Conservation (phyloP, 805 yeast species). For the Candida khao-thaluensis region DNA sequence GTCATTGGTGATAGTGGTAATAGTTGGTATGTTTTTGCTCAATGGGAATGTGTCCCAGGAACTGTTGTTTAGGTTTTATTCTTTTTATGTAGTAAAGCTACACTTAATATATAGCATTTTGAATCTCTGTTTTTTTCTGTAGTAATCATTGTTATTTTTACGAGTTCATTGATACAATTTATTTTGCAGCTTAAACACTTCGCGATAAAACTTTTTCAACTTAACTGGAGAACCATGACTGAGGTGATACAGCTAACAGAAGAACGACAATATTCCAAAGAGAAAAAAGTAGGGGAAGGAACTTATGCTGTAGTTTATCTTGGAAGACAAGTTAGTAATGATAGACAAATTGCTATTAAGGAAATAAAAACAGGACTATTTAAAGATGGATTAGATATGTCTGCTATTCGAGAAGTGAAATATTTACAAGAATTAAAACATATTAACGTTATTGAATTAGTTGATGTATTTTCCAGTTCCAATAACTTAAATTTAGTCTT, state of each 20-base stretch:
- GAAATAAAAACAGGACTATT: conserved; percentile 93
- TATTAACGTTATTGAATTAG: conserved; percentile 77
- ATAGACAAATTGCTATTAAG: conserved; percentile 79
- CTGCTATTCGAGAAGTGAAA: conserved; percentile 92
- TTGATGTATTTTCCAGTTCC: conserved; percentile 78
- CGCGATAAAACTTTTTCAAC: conserved; percentile 1
- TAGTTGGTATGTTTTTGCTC: conserved; percentile 88
- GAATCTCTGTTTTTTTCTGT: neutral
- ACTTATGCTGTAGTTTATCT: conserved; percentile 95
- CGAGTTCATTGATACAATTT: too few relatives aligned
- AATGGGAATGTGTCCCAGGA: conserved; percentile 66
- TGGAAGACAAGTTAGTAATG: conserved; percentile 61
- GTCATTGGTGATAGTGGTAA: conserved; percentile 73
- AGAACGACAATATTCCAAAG: conserved; percentile 42
- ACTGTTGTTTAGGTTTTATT: conserved; percentile 10
- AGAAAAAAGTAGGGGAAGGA: conserved; percentile 96
- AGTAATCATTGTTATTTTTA: too few relatives aligned
- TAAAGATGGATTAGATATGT: conserved; percentile 96
- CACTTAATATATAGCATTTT: conserved; percentile 3
- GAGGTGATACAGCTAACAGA: conserved; percentile 1
- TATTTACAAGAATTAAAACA: conserved; percentile 74
- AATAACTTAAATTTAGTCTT: conserved; percentile 77
- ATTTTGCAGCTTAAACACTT: neutral
- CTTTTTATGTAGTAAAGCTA: neutral
- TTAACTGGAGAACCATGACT: neutral